phyloP scores from a whole-genome alignment of 208 protist species.

The Trypanosoma avium region DNA sequence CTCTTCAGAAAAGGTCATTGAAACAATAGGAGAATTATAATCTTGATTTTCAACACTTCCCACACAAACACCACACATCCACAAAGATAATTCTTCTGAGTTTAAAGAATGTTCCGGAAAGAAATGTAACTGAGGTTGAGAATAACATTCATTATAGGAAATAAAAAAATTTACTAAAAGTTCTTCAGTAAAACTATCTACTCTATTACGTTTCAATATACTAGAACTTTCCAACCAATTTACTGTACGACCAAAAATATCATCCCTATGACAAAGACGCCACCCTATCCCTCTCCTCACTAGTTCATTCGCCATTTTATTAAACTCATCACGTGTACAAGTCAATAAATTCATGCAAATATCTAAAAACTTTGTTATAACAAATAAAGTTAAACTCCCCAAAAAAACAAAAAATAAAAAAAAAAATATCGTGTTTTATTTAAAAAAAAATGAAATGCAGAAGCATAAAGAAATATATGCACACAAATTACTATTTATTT shows the following conservation, averaged over 20 bases:
- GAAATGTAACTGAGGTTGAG: slow-evolving; percentile 50
- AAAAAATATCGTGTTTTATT: background rate
- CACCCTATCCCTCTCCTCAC: slow-evolving; percentile 1
- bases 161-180: slow-evolving; percentile 29
- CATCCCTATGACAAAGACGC: slow-evolving; percentile 11
- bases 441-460: background rate
- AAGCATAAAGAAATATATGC: too few relatives aligned
- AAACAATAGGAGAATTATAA: slow-evolving; percentile 24
- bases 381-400: background rate
- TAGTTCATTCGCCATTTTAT: slow-evolving; percentile 18
- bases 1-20: slow-evolving; percentile 46
- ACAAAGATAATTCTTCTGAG: slow-evolving; percentile 20
- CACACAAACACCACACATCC: slow-evolving; percentile 28
- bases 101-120: slow-evolving; percentile 18
- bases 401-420: slow-evolving; percentile 4
- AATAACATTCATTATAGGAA: slow-evolving; percentile 34
- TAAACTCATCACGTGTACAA: slow-evolving; percentile 32
- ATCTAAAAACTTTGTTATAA: background rate
- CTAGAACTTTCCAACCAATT: slow-evolving; percentile 22
- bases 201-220: background rate
- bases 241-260: slow-evolving; percentile 17
- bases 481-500: too few relatives aligned
- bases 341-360: slow-evolving; percentile 7
- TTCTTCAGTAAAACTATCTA: background rate
- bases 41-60: background rate